These are phyloP conservation scores for Naegleria lovaniensis DNA, from an alignment of 208 protist genomes.

Conservation along the genomic window DNA sequence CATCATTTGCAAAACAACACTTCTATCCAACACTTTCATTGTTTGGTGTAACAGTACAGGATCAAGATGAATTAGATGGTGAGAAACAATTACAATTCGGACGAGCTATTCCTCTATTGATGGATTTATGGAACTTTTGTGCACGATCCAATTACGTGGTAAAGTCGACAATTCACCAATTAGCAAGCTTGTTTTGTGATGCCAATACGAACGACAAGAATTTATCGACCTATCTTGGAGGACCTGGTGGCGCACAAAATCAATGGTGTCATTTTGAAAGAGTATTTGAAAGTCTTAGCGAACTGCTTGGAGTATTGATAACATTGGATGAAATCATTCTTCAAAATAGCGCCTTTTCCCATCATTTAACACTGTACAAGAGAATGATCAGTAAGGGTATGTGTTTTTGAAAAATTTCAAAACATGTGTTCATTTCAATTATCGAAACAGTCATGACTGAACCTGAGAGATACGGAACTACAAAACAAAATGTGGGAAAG, in stretches of 20 bases:
- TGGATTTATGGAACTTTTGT: slow-evolving; percentile 65
- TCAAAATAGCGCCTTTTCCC: neutral
- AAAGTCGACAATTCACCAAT: slow-evolving; percentile 58
- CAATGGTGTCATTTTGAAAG: neutral
- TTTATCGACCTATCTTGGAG: neutral
- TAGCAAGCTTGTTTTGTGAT: slow-evolving; percentile 33
- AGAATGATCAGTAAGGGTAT: neutral
- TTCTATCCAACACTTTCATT: slow-evolving; percentile 34
- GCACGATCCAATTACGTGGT: slow-evolving; percentile 60
- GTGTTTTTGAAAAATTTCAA: neutral
- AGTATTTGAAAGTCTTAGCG: neutral
- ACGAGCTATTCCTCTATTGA: slow-evolving; percentile 58
- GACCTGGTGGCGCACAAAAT: neutral
- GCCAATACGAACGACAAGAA: neutral
- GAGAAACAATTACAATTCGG: slow-evolving; percentile 59
- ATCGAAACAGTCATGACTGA: neutral
- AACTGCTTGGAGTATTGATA: slow-evolving; percentile 2
- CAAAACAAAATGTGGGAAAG: neutral
- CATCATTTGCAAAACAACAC: slow-evolving; percentile 28
- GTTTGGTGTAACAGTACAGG: slow-evolving; percentile 37
- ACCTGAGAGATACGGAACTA: slow-evolving; percentile 19
- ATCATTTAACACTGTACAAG: slow-evolving; percentile 1
- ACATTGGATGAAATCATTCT: slow-evolving; percentile 22
- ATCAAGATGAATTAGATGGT: slow-evolving; percentile 49
- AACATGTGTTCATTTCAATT: neutral